Conservation (phyloP, 1,284 basidiomycete species). For the Malassezia equina region DNA sequence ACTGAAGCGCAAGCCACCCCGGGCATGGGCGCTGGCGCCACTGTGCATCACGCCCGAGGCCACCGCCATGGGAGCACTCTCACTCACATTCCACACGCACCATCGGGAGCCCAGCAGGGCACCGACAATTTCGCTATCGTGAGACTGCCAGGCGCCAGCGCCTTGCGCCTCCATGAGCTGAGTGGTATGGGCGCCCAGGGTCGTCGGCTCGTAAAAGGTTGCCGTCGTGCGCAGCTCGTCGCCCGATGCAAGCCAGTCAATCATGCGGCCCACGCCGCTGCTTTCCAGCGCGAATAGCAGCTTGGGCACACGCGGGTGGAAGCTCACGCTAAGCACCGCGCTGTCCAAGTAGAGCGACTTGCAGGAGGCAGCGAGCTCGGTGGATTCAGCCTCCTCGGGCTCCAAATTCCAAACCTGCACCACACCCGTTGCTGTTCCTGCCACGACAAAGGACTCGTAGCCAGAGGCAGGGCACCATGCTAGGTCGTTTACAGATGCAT, state of each 20-base stretch:
- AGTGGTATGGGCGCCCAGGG: conserved; percentile 1
- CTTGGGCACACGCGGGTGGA: conserved; percentile 14
- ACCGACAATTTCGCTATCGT: conserved; percentile 8
- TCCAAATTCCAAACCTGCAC: conserved; percentile 16
- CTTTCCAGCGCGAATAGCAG: conserved; percentile 12
- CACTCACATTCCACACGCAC: conserved; percentile 13
- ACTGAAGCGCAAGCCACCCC: conserved; percentile 6
- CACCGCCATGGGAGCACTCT: background rate
- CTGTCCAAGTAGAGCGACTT: background rate
- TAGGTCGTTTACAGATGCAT: background rate
- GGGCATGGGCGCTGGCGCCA: background rate
- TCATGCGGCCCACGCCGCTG: conserved; percentile 7
- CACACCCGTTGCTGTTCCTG: background rate
- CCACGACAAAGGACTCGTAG: conserved; percentile 13
- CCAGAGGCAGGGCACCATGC: conserved; percentile 13
- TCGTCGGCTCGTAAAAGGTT: conserved; percentile 4
- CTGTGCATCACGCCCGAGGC: background rate
- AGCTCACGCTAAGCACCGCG: conserved; percentile 5
- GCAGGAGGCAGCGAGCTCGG: background rate
- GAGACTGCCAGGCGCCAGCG: conserved; percentile 14
- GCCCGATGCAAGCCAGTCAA: conserved; percentile 16
- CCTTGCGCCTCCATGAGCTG: conserved; percentile 4
- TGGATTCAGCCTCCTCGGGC: background rate
- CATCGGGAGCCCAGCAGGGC: conserved; percentile 14
- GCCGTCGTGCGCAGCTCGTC: conserved; percentile 1